Evolutionary conservation across 306 rosid genomes (phyloP), one percentile per base, ranked within the genome.

Genomic region (Senna tora): DNA sequence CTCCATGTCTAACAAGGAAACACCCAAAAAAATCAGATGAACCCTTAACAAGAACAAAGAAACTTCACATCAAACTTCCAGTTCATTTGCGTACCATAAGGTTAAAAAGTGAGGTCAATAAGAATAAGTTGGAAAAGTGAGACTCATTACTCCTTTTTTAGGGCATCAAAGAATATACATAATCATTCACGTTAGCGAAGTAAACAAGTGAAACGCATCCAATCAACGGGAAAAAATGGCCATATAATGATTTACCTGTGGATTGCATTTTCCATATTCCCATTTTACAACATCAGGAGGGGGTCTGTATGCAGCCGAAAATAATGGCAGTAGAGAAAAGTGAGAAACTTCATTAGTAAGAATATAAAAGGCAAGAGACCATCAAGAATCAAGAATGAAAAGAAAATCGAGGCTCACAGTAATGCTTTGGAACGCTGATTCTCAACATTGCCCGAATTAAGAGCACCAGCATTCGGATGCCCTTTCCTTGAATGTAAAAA

Each of bases 231-330:
- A 47, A 28, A 45, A 2, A 25, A 4, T 0, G 3, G 21, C 38
- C 17, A 8, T 3, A 57, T 45, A 58, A 65, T 52, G 45, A 77
- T 65, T 82, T 19, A 84, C 91, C 81, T 49, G 68, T 51, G 79
- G 64, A 74, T 71, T 17, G 69, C 46, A 71, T 73, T 73, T 28
- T 5, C 6, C 59, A 19, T 30, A 19, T 42, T 77, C 87, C 51
- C 67, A 34, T 65, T 79, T 87, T 0, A 71, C 78, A 11, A 47
- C 59, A 11, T 33, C 67, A 16, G 65, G 14, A 4, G 47, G 20
- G 2, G 78, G 43, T 42, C 82, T 79, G 73, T 65, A 63, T 38
- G 33, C 17, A 61, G 41, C 16, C 20, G 2, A 69, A 32, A 32
- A 13, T 38, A 53, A 12, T 16, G 28, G 13, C 7, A 56, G 19